These are phyloP conservation scores for Botryotinia narcissicola DNA, from an alignment of 2,329 filamentous ascomycete genomes.

Conservation along the genomic window DNA sequence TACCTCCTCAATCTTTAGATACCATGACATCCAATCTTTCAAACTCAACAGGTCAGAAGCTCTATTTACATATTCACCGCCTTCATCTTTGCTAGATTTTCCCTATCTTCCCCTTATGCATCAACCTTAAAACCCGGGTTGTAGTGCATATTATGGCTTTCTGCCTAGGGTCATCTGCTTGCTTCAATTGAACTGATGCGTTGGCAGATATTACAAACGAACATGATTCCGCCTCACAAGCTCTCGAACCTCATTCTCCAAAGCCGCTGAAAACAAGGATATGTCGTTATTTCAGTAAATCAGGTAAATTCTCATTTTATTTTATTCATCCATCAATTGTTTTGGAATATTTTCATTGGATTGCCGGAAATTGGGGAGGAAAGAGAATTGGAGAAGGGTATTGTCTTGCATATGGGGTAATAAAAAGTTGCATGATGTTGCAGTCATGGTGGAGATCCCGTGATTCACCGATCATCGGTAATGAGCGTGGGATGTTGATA, in stretches of 20 bases:
- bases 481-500: conserved; percentile 21
- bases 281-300: conserved; percentile 36
- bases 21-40: conserved; percentile 20
- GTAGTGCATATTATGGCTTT: conserved; percentile 28
- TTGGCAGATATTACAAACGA: conserved; percentile 35
- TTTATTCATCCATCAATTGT: conserved; percentile 9
- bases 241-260: conserved; percentile 15
- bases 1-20: conserved; percentile 7
- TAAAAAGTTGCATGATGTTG: conserved; percentile 31
- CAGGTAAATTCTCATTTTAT: conserved; percentile 30
- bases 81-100: conserved; percentile 5
- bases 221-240: conserved; percentile 31
- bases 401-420: conserved; percentile 28
- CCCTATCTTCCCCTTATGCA: conserved; percentile 23
- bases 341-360: conserved; percentile 37
- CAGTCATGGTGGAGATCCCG: conserved; percentile 33
- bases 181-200: conserved; percentile 32
- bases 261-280: conserved; percentile 31
- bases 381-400: conserved; percentile 10
- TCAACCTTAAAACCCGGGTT: conserved; percentile 25
- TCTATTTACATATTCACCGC: conserved; percentile 23
- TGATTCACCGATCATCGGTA: conserved; percentile 32
- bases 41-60: conserved; percentile 25
- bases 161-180: conserved; percentile 29
- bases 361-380: conserved; percentile 17